phyloP scores from a whole-genome alignment of 1,284 basidiomycete genomes.

The Termitomyces sp. region DNA sequence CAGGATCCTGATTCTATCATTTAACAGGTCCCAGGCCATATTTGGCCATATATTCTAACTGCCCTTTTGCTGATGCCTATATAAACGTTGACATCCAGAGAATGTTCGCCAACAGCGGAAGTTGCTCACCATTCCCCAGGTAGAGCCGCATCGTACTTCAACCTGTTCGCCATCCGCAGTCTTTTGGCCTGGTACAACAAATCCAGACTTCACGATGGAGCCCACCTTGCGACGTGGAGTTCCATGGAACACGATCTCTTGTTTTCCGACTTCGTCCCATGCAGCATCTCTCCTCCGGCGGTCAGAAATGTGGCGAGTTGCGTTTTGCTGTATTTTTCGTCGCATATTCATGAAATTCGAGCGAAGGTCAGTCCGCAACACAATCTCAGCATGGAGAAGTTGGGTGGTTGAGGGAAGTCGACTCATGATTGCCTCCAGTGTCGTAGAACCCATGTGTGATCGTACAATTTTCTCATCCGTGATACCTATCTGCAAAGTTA shows the following conservation, averaged over 20 bases:
- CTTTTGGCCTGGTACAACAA: constrained; percentile 9
- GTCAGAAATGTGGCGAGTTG: not conserved
- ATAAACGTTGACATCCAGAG: not conserved
- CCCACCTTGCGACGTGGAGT: constrained; percentile 9
- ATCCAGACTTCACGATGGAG: constrained; percentile 11
- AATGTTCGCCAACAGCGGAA: not conserved
- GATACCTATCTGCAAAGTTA: not conserved
- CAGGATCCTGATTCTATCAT: too few relatives aligned
- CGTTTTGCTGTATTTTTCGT: constrained; percentile 2
- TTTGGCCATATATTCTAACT: too few relatives aligned
- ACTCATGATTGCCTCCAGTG: constrained; percentile 1
- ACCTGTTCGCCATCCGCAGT: constrained; percentile 3
- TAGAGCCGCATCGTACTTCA: constrained; percentile 7
- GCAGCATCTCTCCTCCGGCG: constrained; percentile 7
- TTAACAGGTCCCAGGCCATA: too few relatives aligned
- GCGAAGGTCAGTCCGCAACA: constrained; percentile 4
- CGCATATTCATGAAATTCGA: constrained; percentile 1
- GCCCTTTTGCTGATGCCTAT: too few relatives aligned
- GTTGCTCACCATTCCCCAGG: constrained; percentile 8
- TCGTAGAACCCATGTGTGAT: constrained; percentile 5
- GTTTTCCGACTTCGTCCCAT: constrained; percentile 7
- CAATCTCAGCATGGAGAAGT: constrained; percentile 10
- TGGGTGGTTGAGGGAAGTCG: not conserved
- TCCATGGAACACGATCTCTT: constrained; percentile 11
- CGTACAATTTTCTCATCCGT: constrained; percentile 2